Evolutionary conservation across 2,329 filamentous ascomycete genomes (phyloP).

Genomic region (Colletotrichum coccodes): DNA sequence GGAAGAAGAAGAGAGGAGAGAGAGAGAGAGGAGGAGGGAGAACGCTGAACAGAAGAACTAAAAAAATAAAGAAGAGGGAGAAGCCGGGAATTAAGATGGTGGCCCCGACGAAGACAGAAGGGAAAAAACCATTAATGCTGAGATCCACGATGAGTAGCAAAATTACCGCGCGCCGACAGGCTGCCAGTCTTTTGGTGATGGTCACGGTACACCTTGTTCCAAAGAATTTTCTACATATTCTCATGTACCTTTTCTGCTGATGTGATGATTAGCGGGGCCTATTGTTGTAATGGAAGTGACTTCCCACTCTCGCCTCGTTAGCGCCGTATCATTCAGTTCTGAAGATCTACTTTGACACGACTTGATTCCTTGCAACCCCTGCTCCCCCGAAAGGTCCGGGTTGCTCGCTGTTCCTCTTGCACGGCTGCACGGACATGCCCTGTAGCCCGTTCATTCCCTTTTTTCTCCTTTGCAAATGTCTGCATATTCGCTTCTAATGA

Average conservation of each 20-base stretch:
- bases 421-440: slow-evolving; percentile 9
- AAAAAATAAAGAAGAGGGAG: slow-evolving; percentile 11
- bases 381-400: slow-evolving; percentile 29
- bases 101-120: slow-evolving; percentile 9
- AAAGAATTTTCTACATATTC: too few relatives aligned
- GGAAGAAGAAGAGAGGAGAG: not conserved
- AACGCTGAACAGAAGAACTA: slow-evolving; percentile 17
- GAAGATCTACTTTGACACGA: slow-evolving; percentile 17
- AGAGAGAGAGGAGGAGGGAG: slow-evolving; percentile 13
- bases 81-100: slow-evolving; percentile 14
- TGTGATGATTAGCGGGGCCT: slow-evolving; percentile 10
- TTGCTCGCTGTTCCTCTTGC: slow-evolving; percentile 21
- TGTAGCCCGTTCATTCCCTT: not conserved
- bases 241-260: not conserved
- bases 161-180: slow-evolving; percentile 19
- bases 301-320: not conserved
- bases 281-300: not conserved
- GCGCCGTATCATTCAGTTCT: slow-evolving; percentile 15
- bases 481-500: too few relatives aligned
- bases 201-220: not conserved
- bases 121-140: slow-evolving; percentile 9
- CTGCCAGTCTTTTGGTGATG: not conserved
- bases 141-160: slow-evolving; percentile 26
- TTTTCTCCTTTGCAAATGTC: not conserved
- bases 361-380: slow-evolving; percentile 6